Percentiles rank a stretch among this genome's conserved stretches.
Conservation (phyloP, 2,329 filamentous ascomycete species). For the Westerdykella ornata region DNA sequence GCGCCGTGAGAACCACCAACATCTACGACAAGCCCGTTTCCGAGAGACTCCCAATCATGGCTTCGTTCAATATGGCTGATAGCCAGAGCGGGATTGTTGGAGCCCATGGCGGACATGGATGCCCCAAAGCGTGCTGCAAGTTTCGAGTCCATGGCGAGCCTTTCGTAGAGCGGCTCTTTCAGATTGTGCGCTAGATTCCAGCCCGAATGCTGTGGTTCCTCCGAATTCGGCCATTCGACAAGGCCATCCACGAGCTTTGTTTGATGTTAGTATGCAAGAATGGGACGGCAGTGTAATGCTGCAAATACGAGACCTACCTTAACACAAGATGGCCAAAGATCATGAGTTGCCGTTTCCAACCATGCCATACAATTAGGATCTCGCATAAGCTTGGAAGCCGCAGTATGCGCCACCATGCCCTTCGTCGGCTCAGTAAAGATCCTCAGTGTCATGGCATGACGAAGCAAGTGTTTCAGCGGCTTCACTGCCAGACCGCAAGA, state of each 20-base stretch:
- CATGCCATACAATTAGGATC: background rate
- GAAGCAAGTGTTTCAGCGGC: constrained; percentile 33
- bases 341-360: background rate
- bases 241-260: background rate
- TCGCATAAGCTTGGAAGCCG: constrained; percentile 10
- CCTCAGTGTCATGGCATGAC: constrained; percentile 35
- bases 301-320: too few relatives aligned
- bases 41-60: background rate
- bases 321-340: constrained; percentile 1
- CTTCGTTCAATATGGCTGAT: background rate
- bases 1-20: background rate
- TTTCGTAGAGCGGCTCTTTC: too few relatives aligned
- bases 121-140: too few relatives aligned
- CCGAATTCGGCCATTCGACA: constrained; percentile 1
- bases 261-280: too few relatives aligned
- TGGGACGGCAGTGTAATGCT: too few relatives aligned
- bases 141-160: too few relatives aligned
- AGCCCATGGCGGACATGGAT: background rate
- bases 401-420: constrained; percentile 39
- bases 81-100: background rate
- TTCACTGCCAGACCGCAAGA: constrained; percentile 6
- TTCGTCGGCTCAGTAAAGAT: constrained; percentile 38
- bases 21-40: background rate
- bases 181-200: too few relatives aligned
- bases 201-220: constrained; percentile 1